Evolutionary conservation across 2,329 filamentous ascomycete genomes (phyloP), one percentile per base, ranked within the genome.

Genomic region (Colletotrichum salicis): DNA sequence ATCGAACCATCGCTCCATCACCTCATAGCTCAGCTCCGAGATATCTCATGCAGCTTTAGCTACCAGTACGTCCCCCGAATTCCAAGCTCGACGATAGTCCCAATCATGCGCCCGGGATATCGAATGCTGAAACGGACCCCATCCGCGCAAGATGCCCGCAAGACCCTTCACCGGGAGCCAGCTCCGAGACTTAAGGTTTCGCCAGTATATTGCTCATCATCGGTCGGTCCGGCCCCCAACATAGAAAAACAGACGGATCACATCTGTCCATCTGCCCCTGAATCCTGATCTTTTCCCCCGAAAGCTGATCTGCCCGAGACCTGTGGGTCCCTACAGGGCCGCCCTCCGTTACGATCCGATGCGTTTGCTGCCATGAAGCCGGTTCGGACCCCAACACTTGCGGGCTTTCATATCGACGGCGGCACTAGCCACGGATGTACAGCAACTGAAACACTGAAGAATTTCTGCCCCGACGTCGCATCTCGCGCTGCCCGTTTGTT

Each of bases 401-500:
- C 57, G 24, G 62, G 31, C 62, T 55, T 70, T 64, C 51, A 31
- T 56, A 35, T 31, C 61, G 33, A 63, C 8, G 10, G 7, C 48
- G 4, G n/a, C 41, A 24, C n/a, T 12, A 15, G n/a, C 24, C 15
- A 62, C 48, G 31, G 27, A 37, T 41, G 24, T 22, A 51, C 51
- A 63, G 65, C 56, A 68, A 60, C 60, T 71, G 69, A 71, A 69
- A 71, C 69, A 71, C 65, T 71, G 65, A 71, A 71, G 69, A 71
- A 71, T 51, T 69, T 45, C 59, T 60, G 48, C 59, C 15, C 59
- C 64, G 19, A 41, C 33, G 59, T 64, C 65, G 22, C 59, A 60
- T 69, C 54, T 69, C 69, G 59, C 65, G 54, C 24, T 61, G 48
- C 35, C 67, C 67, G 55, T 66, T 48, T 52, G 55, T 60, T 45